Evolutionary conservation across 164 flowering plant species (phyloP).

Genomic region (Liriodendron chinense): DNA sequence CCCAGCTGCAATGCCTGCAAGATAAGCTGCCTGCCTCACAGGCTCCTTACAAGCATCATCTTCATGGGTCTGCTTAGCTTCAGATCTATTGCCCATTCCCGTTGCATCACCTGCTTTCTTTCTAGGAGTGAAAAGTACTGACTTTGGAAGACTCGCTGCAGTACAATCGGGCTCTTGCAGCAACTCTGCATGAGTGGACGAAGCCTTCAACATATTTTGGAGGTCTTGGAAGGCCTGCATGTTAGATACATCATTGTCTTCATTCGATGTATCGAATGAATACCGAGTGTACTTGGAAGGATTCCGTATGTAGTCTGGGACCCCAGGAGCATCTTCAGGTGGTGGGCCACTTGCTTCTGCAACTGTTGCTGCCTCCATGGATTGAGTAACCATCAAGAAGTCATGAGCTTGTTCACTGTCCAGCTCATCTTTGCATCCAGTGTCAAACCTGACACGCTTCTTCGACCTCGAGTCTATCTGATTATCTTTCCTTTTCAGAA

Average conservation of each 20-base stretch:
- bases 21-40: slow-evolving; percentile 15
- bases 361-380: slow-evolving; percentile 17
- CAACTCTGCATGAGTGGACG: slow-evolving; percentile 18
- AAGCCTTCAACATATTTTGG: slow-evolving; percentile 32
- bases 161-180: slow-evolving; percentile 18
- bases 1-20: slow-evolving; percentile 44
- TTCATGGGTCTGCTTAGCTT: slow-evolving; percentile 21
- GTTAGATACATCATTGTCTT: slow-evolving; percentile 63
- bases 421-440: slow-evolving; percentile 31
- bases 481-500: slow-evolving; percentile 66
- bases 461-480: slow-evolving; percentile 34
- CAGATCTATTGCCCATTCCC: slow-evolving; percentile 10
- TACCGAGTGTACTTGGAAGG: slow-evolving; percentile 74
- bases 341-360: slow-evolving; percentile 9
- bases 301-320: slow-evolving; percentile 78
- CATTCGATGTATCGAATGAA: slow-evolving; percentile 51
- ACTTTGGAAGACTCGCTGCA: slow-evolving; percentile 37
- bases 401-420: slow-evolving; percentile 24
- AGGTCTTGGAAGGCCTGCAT: slow-evolving; percentile 59
- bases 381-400: slow-evolving; percentile 15
- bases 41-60: slow-evolving; percentile 26
- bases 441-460: slow-evolving; percentile 77
- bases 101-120: slow-evolving; percentile 38
- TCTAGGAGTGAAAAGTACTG: slow-evolving; percentile 60
- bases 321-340: slow-evolving; percentile 27